Conservation (phyloP, 192 early-diverging fungal genomes). For the Neocallimastix lanati region DNA sequence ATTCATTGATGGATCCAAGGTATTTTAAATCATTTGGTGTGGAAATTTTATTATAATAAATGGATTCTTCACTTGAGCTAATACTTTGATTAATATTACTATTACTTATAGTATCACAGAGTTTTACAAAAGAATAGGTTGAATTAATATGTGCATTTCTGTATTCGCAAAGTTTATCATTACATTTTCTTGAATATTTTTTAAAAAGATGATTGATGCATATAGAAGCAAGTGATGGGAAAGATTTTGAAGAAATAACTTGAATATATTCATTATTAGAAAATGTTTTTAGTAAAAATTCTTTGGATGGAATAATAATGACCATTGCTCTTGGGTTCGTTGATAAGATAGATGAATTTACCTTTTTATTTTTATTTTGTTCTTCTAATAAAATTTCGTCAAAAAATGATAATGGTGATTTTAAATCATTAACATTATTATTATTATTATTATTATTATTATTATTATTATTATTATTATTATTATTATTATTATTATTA, state of each 20-base stretch:
- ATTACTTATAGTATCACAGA: background rate
- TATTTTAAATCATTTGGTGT: background rate
- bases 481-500: too few species aligned
- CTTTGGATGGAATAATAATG: background rate
- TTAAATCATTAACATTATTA: background rate
- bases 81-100: background rate
- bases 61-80: background rate
- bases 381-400: background rate
- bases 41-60: background rate
- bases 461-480: too few species aligned
- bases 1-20: background rate
- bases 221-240: background rate
- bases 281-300: background rate
- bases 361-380: background rate
- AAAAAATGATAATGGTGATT: background rate
- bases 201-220: background rate
- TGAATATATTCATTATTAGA: background rate
- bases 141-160: background rate
- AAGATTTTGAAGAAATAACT: background rate
- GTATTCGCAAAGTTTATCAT: background rate
- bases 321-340: background rate
- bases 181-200: background rate
- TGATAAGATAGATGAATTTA: background rate
- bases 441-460: too few species aligned
- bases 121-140: background rate